phyloP scores from a whole-genome alignment of 345 rosid genomes.

The Pugionium dolabratum region DNA sequence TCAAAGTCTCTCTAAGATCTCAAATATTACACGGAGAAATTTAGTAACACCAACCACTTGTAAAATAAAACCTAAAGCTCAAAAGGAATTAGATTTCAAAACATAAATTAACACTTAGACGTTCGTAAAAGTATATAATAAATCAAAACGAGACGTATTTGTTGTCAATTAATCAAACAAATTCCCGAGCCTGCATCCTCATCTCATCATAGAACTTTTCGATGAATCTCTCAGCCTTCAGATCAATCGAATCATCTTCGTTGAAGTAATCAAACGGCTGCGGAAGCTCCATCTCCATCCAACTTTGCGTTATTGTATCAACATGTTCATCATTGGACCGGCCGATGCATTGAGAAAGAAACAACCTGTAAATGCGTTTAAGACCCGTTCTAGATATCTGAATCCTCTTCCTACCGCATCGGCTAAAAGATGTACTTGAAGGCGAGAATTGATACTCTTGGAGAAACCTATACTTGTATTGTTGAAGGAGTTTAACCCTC shows the following conservation, averaged over 20 bases:
- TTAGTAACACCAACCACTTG: too few species aligned
- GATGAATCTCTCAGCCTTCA: slow-evolving; percentile 78
- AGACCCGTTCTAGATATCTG: slow-evolving; percentile 11
- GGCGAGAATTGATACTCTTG: slow-evolving; percentile 57
- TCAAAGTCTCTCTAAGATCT: too few species aligned
- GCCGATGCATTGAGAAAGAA: slow-evolving; percentile 50
- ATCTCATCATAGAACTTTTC: slow-evolving; percentile 61
- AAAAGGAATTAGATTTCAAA: too few species aligned
- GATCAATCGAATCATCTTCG: slow-evolving; percentile 55
- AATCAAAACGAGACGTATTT: too few species aligned
- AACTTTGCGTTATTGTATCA: slow-evolving; percentile 14
- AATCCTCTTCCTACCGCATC: slow-evolving; percentile 6
- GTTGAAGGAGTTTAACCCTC: slow-evolving; percentile 38
- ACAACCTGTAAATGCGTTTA: slow-evolving; percentile 27
- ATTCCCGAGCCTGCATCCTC: slow-evolving; percentile 59
- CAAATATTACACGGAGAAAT: too few species aligned
- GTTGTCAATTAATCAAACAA: slow-evolving; percentile 21
- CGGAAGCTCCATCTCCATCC: slow-evolving; percentile 33
- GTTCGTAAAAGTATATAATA: too few species aligned
- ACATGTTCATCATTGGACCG: slow-evolving; percentile 26
- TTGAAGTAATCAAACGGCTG: slow-evolving; percentile 34
- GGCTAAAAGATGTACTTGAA: slow-evolving; percentile 45
- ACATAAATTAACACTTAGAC: too few species aligned
- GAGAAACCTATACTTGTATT: slow-evolving; percentile 43
- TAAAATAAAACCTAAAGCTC: too few species aligned